phyloP scores from a whole-genome alignment of 768 basidiomycete genomes.

The Termitomyces heimii region DNA sequence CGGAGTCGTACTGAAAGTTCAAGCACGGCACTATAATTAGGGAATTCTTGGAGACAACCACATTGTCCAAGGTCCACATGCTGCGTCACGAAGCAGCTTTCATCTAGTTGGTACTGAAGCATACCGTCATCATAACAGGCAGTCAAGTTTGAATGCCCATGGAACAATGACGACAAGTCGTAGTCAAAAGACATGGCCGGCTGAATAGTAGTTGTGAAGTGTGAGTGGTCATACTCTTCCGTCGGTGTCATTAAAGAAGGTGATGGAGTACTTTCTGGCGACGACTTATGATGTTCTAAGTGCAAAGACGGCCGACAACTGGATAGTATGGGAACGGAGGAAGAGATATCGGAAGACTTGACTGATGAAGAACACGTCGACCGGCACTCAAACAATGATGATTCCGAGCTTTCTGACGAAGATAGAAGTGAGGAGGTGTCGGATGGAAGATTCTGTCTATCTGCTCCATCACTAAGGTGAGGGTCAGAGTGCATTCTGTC shows the following conservation, averaged over 20 bases:
- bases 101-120: constrained; percentile 13
- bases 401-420: constrained; percentile 23
- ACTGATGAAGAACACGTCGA: constrained; percentile 11
- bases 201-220: constrained; percentile 20
- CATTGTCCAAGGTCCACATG: constrained; percentile 32
- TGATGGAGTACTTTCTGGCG: constrained; percentile 31
- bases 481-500: constrained; percentile 21
- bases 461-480: constrained; percentile 13
- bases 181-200: constrained; percentile 27
- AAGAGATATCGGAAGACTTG: constrained; percentile 14
- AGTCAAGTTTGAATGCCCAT: constrained; percentile 26
- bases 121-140: constrained; percentile 19
- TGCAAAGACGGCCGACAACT: constrained; percentile 20
- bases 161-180: constrained; percentile 36
- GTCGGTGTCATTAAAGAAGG: constrained; percentile 40
- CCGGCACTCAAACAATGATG: constrained; percentile 6
- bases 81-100: constrained; percentile 23
- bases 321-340: constrained; percentile 16
- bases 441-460: constrained; percentile 13
- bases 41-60: constrained; percentile 49
- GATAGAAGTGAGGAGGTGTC: constrained; percentile 23
- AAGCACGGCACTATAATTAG: constrained; percentile 51
- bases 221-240: constrained; percentile 34
- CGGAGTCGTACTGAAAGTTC: constrained; percentile 62
- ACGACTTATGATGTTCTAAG: constrained; percentile 20